These are phyloP conservation scores for Hypoxylon sp. DNA, from an alignment of 2,329 filamentous ascomycete species.

Conservation along the genomic window DNA sequence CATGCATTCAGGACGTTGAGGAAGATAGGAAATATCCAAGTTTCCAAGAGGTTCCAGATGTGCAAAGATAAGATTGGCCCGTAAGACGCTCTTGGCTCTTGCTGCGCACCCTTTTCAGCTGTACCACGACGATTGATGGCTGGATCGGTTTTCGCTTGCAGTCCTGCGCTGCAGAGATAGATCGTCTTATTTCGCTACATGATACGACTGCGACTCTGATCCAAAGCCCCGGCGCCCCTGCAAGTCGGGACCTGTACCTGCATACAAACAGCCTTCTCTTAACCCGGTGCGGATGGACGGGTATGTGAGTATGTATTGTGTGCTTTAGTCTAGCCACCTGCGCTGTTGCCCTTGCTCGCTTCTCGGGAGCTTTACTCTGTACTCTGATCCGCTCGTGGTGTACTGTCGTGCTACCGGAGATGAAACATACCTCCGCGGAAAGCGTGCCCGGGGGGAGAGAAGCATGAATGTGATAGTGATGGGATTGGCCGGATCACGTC, in stretches of 20 bases:
- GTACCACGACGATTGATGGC: slow-evolving; percentile 11
- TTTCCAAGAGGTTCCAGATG: not conserved
- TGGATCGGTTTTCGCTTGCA: slow-evolving; percentile 27
- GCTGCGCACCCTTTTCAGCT: slow-evolving; percentile 23
- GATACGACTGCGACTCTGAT: slow-evolving; percentile 25
- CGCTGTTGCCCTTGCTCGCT: not conserved
- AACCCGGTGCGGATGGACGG: slow-evolving; percentile 30
- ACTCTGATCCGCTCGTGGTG: slow-evolving; percentile 1
- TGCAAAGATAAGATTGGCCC: slow-evolving; percentile 27
- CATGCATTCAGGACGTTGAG: not conserved
- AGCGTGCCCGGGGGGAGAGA: not conserved
- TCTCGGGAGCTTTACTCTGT: slow-evolving; percentile 6
- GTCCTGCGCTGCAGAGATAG: slow-evolving; percentile 14
- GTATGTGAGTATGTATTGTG: slow-evolving; percentile 6
- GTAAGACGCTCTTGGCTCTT: not conserved
- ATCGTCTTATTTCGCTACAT: slow-evolving; percentile 28
- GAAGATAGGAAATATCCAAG: slow-evolving; percentile 3
- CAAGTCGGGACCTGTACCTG: slow-evolving; percentile 25
- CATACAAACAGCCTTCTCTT: slow-evolving; percentile 17
- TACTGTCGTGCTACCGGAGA: slow-evolving; percentile 15
- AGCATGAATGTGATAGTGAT: slow-evolving; percentile 3
- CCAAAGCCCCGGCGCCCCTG: slow-evolving; percentile 20
- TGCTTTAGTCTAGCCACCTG: too few species aligned
- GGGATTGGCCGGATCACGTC: slow-evolving; percentile 16
- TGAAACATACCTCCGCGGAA: slow-evolving; percentile 22